phyloP scores from a whole-genome alignment of 352 stramenopile genomes.

The Pythium monospermum region DNA sequence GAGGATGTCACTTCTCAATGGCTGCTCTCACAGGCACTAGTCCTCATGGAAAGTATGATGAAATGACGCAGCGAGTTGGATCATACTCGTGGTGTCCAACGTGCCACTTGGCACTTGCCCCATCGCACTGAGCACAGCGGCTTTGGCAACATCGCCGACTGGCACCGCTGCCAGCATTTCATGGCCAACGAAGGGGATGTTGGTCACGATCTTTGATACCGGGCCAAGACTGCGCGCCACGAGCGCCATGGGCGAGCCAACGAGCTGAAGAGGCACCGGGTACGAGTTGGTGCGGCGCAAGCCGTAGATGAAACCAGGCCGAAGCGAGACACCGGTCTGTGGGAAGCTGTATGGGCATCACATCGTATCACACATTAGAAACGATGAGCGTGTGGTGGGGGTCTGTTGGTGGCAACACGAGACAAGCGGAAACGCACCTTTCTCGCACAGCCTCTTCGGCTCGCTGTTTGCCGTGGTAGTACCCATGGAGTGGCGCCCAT shows the following conservation, averaged over 20 bases:
- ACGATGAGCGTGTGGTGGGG: not conserved
- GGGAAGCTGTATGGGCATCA: constrained; percentile 44
- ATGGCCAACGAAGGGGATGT: constrained; percentile 60
- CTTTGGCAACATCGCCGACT: constrained; percentile 67
- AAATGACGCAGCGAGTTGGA: constrained; percentile 72
- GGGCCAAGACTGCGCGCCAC: constrained; percentile 51
- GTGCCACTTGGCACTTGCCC: constrained; percentile 46
- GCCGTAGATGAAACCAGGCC: constrained; percentile 90
- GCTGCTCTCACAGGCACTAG: too few species aligned
- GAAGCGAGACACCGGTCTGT: constrained; percentile 68
- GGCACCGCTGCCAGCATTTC: constrained; percentile 64
- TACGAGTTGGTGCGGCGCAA: constrained; percentile 58
- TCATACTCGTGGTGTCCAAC: constrained; percentile 70
- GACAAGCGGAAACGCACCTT: constrained; percentile 27
- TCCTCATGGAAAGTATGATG: constrained; percentile 48
- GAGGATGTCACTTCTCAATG: too few species aligned
- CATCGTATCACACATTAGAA: not conserved
- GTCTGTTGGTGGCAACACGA: not conserved
- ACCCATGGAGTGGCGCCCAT: constrained; percentile 79
- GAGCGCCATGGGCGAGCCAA: constrained; percentile 65
- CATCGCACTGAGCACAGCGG: constrained; percentile 80
- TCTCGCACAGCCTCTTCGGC: constrained; percentile 70
- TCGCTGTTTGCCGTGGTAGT: constrained; percentile 88
- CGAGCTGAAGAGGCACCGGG: constrained; percentile 69
- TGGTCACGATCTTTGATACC: constrained; percentile 47